Conservation (phyloP, 345 rosid genomes). For the Passiflora organensis region DNA sequence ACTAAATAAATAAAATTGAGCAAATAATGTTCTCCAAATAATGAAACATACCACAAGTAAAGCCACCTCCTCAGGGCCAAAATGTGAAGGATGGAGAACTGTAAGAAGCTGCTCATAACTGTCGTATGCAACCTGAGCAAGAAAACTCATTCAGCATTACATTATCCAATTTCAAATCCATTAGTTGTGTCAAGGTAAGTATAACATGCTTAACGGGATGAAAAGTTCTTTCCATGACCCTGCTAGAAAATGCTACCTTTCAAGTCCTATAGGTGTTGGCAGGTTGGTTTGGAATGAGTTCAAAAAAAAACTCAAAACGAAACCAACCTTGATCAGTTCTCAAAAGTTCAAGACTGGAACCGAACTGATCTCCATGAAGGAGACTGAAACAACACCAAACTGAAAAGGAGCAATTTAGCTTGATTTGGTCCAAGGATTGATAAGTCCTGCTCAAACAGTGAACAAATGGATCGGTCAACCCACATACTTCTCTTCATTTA, state of each 20-base stretch:
- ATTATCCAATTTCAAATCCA: neutral
- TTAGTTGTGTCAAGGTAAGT: neutral
- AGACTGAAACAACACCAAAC: slow-evolving; percentile 12
- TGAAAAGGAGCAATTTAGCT: slow-evolving; percentile 11
- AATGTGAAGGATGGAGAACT: slow-evolving; percentile 42
- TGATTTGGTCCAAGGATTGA: slow-evolving; percentile 18
- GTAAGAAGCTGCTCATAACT: slow-evolving; percentile 61
- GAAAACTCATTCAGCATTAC: neutral
- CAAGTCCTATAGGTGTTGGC: slow-evolving; percentile 1
- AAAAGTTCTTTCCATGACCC: neutral
- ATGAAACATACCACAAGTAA: slow-evolving; percentile 53
- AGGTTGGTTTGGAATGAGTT: slow-evolving; percentile 16
- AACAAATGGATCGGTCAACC: slow-evolving; percentile 24
- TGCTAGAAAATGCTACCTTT: slow-evolving; percentile 17
- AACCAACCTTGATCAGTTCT: slow-evolving; percentile 19
- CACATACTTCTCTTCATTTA: neutral
- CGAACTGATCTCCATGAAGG: slow-evolving; percentile 12
- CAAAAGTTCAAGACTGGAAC: slow-evolving; percentile 15
- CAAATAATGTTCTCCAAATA: neutral
- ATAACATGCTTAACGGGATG: neutral
- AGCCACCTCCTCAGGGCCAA: slow-evolving; percentile 53
- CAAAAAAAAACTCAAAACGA: slow-evolving; percentile 7
- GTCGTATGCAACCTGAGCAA: slow-evolving; percentile 47
- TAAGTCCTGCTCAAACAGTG: slow-evolving; percentile 23
- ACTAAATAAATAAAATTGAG: neutral